Conservation (phyloP, 2,329 filamentous ascomycete species). For the Chaetomium sp. region DNA sequence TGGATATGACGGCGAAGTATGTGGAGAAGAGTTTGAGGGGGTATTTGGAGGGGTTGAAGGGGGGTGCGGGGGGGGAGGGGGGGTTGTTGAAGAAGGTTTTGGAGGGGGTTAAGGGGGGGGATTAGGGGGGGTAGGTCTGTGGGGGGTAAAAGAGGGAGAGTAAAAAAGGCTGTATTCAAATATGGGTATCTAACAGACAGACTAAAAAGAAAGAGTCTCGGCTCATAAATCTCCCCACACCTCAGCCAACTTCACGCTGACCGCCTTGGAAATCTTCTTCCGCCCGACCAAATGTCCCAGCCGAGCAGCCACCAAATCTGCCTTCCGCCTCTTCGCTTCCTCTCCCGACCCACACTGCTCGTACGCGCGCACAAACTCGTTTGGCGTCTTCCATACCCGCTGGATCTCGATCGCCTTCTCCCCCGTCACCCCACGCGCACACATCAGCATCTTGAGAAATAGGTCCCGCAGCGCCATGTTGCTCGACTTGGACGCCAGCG, state of each 20-base stretch:
- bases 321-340: constrained; percentile 48
- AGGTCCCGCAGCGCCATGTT: constrained; percentile 67
- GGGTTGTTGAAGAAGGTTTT: constrained; percentile 65
- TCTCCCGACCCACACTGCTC: constrained; percentile 46
- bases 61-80: constrained; percentile 43
- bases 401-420: constrained; percentile 78
- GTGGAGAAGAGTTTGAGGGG: constrained; percentile 83
- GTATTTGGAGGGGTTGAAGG: constrained; percentile 55
- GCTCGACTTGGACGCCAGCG: constrained; percentile 68
- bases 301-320: constrained; percentile 52
- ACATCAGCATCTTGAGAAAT: constrained; percentile 83
- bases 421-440: constrained; percentile 64
- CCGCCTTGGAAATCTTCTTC: constrained; percentile 58
- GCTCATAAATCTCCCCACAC: constrained; percentile 56
- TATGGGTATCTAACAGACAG: not conserved
- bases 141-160: not conserved
- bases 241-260: constrained; percentile 66
- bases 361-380: constrained; percentile 64
- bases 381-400: constrained; percentile 68
- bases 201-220: no score
- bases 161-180: not conserved
- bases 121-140: not conserved
- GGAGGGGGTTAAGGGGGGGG: constrained; percentile 50
- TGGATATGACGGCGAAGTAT: constrained; percentile 81
- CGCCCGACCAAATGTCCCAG: constrained; percentile 55